Evolutionary conservation across 768 basidiomycete species (phyloP).

Genomic region (Kwoniella dejecticola): DNA sequence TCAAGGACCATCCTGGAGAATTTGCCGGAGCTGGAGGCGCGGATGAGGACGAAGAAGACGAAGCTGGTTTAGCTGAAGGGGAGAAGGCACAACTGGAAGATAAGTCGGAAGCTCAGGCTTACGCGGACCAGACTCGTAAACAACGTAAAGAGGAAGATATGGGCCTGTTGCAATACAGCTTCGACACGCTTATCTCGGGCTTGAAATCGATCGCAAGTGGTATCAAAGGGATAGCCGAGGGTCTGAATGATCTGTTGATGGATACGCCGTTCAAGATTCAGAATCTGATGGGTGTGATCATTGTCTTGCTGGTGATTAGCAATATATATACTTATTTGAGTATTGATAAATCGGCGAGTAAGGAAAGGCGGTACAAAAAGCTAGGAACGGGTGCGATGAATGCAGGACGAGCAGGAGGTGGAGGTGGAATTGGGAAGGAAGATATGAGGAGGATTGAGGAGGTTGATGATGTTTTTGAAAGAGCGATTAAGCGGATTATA

Average conservation of each 20-base stretch:
- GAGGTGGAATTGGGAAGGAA: not conserved
- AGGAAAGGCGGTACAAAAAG: conserved; percentile 12
- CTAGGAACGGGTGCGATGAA: not conserved
- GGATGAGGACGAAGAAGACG: conserved; percentile 41
- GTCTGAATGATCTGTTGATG: conserved; percentile 31
- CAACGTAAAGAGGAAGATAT: conserved; percentile 40
- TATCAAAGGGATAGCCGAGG: conserved; percentile 26
- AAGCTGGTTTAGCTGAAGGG: conserved; percentile 1
- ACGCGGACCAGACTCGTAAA: conserved; percentile 34
- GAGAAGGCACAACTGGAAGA: conserved; percentile 9
- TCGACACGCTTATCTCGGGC: conserved; percentile 43
- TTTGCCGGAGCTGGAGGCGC: conserved; percentile 71
- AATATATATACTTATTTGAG: conserved; percentile 51
- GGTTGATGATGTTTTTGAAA: conserved; percentile 26
- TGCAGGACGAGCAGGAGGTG: not conserved
- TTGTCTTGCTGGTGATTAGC: conserved; percentile 38
- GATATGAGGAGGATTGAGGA: not conserved
- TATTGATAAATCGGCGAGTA: conserved; percentile 17
- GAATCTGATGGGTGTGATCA: conserved; percentile 31
- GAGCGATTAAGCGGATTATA: conserved; percentile 33
- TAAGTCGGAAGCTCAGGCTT: conserved; percentile 30
- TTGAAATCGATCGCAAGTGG: conserved; percentile 36
- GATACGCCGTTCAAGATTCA: conserved; percentile 31
- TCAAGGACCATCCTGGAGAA: conserved; percentile 82
- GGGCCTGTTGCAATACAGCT: conserved; percentile 33